These are phyloP conservation scores for Cladosporium sp. DNA, from an alignment of 2,329 filamentous ascomycete species.

Conservation along the genomic window DNA sequence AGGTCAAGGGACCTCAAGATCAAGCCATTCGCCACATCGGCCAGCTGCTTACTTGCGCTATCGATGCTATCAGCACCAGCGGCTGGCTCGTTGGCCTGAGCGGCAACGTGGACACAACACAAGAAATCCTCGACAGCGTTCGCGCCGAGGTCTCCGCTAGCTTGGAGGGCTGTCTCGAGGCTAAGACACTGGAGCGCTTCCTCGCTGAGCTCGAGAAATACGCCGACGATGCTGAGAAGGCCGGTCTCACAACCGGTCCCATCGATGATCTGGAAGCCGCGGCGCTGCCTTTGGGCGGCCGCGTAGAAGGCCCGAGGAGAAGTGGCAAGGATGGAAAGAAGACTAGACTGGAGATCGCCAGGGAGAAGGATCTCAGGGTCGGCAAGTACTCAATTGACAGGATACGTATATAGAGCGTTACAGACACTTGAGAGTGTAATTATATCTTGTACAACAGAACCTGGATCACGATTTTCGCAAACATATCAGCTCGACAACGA, in stretches of 20 bases:
- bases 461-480: too few relatives aligned
- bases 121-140: slow-evolving; percentile 62
- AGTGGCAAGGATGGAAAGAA: slow-evolving; percentile 50
- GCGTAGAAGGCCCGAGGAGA: slow-evolving; percentile 37
- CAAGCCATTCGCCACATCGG: slow-evolving; percentile 67
- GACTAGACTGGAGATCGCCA: slow-evolving; percentile 68
- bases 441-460: slow-evolving; percentile 1
- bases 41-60: slow-evolving; percentile 65
- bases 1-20: slow-evolving; percentile 56
- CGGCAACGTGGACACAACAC: slow-evolving; percentile 50
- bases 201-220: slow-evolving; percentile 65
- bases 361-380: slow-evolving; percentile 73
- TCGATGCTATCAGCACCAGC: slow-evolving; percentile 70
- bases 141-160: slow-evolving; percentile 67
- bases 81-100: slow-evolving; percentile 67
- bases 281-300: slow-evolving; percentile 70
- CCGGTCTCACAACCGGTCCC: slow-evolving; percentile 44
- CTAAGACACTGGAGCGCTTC: slow-evolving; percentile 59
- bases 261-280: slow-evolving; percentile 30
- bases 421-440: neutral
- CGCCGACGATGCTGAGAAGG: slow-evolving; percentile 18
- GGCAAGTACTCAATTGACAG: slow-evolving; percentile 80
- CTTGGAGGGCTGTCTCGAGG: slow-evolving; percentile 68
- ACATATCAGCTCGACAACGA: too few relatives aligned
- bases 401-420: slow-evolving; percentile 41